Percentiles rank a stretch among this genome's conserved stretches.
phyloP scores from a whole-genome alignment of 208 protist genomes.

The Trypanosoma congolense region DNA sequence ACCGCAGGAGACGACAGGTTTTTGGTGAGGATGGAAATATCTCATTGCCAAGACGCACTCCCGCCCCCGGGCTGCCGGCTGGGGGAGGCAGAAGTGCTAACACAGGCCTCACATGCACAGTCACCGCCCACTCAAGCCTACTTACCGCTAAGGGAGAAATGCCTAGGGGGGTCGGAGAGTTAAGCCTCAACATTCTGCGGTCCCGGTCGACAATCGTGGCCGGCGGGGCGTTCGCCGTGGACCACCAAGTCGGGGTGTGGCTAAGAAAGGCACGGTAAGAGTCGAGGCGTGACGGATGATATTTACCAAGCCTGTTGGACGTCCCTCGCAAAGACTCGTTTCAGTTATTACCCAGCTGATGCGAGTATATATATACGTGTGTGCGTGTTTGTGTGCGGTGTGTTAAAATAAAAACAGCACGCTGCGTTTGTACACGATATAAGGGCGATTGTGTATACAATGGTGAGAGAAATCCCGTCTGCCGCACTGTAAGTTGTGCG shows the following conservation, averaged over 20 bases:
- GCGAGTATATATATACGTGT: constrained; percentile 4
- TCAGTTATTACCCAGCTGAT: no score
- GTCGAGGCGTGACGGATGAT: neutral
- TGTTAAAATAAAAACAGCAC: no score
- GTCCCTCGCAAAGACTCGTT: no score
- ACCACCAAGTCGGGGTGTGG: constrained; percentile 24
- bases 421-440: no score
- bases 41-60: neutral
- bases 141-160: no score
- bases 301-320: no score
- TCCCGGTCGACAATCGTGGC: constrained; percentile 13
- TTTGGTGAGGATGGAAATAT: constrained; percentile 30
- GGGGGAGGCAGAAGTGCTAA: neutral
- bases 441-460: no score
- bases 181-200: constrained; percentile 8
- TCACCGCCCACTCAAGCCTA: no score
- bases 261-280: constrained; percentile 17
- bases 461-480: neutral
- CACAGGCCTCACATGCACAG: no score
- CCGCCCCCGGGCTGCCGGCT: neutral
- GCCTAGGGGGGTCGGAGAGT: no score
- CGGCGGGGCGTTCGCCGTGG: constrained; percentile 19
- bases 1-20: constrained; percentile 28
- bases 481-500: no score
- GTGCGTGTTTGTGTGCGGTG: no score